Evolutionary conservation across 768 basidiomycete genomes (phyloP).

Genomic region (Pulveroboletus sp.): DNA sequence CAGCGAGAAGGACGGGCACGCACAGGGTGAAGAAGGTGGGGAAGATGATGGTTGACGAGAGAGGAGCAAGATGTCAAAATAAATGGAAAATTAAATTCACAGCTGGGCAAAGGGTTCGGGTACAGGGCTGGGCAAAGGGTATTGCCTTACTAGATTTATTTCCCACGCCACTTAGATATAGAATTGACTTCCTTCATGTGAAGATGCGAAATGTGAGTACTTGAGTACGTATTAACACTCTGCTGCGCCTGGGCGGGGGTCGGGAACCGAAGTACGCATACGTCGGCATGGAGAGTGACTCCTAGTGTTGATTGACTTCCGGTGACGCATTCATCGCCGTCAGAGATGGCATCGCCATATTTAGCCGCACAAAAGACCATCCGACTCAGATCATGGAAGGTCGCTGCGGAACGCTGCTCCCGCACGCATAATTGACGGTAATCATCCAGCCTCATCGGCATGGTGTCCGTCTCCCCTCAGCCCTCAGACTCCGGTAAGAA

Average conservation of each 20-base stretch:
- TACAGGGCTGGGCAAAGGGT: slow-evolving; percentile 38
- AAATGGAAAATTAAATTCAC: slow-evolving; percentile 62
- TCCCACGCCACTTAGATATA: slow-evolving; percentile 27
- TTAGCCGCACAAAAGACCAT: slow-evolving; percentile 7
- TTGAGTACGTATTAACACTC: slow-evolving; percentile 1
- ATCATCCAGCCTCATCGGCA: slow-evolving; percentile 19
- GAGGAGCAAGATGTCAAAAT: slow-evolving; percentile 43
- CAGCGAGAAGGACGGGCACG: slow-evolving; percentile 33
- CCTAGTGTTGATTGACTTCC: no score
- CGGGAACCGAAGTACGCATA: no score
- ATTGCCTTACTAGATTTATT: slow-evolving; percentile 13
- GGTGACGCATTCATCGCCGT: neutral
- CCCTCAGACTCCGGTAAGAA: slow-evolving; percentile 8
- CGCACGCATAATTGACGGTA: slow-evolving; percentile 5
- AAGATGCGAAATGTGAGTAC: slow-evolving; percentile 8
- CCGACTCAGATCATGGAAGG: slow-evolving; percentile 4
- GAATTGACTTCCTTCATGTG: slow-evolving; percentile 9
- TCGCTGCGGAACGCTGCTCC: neutral
- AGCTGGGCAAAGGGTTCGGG: slow-evolving; percentile 71
- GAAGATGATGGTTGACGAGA: slow-evolving; percentile 47
- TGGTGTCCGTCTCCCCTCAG: slow-evolving; percentile 16
- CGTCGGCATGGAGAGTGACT: no score
- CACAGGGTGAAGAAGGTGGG: slow-evolving; percentile 39
- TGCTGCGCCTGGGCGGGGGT: no score
- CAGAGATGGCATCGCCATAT: slow-evolving; percentile 5